These are phyloP conservation scores for Ceratobasidium sp. DNA, from an alignment of 1,284 basidiomycete species.

Conservation along the genomic window DNA sequence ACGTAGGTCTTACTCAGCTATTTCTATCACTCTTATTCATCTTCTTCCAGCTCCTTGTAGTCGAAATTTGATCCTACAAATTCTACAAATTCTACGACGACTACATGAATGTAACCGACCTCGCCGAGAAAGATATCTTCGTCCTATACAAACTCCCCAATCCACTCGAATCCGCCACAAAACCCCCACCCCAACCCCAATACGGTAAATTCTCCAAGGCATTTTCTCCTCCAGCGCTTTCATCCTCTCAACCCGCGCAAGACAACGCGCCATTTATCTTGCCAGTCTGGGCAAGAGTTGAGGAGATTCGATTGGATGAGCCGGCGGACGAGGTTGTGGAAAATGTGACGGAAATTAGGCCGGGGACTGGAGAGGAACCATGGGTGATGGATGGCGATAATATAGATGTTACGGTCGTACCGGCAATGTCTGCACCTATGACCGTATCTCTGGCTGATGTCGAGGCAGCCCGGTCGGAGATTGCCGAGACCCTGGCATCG, in stretches of 20 bases:
- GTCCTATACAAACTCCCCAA: constrained; percentile 83
- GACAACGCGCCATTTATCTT: constrained; percentile 47
- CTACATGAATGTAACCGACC: constrained; percentile 72
- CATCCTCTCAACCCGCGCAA: constrained; percentile 49
- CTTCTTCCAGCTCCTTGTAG: constrained; percentile 72
- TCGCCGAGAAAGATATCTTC: constrained; percentile 73
- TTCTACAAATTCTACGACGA: constrained; percentile 89
- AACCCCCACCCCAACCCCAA: constrained; percentile 65
- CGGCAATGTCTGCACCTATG: background rate
- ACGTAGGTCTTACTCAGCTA: constrained; percentile 63
- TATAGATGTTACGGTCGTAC: too few relatives aligned
- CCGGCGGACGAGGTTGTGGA: constrained; percentile 72
- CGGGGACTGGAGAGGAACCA: constrained; percentile 3
- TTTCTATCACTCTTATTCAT: background rate
- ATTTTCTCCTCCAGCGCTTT: constrained; percentile 52
- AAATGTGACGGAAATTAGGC: constrained; percentile 21
- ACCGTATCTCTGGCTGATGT: constrained; percentile 17
- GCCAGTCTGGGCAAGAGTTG: constrained; percentile 68
- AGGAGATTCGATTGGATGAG: constrained; percentile 65
- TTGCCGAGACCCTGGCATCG: constrained; percentile 14
- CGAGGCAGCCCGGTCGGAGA: constrained; percentile 1
- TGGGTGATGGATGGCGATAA: too few relatives aligned
- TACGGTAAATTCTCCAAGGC: constrained; percentile 10
- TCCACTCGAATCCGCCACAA: constrained; percentile 60
- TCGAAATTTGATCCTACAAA: constrained; percentile 79